phyloP scores from a whole-genome alignment of 2,329 filamentous ascomycete species.

The Bipolaris victoriae region DNA sequence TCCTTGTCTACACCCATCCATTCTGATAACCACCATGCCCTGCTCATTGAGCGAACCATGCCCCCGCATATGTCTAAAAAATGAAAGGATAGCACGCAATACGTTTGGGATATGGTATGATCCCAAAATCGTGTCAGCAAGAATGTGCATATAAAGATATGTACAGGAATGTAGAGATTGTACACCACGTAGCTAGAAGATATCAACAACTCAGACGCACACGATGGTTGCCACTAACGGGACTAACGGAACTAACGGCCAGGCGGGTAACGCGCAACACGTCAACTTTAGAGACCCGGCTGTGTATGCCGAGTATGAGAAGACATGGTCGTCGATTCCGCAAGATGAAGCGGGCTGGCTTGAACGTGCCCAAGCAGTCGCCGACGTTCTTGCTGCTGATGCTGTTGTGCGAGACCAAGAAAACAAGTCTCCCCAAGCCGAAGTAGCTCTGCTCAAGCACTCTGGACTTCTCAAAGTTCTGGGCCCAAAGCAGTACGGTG shows the following conservation, averaged over 20 bases:
- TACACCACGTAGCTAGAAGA: background rate
- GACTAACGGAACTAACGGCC: constrained; percentile 4
- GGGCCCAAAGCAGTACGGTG: constrained; percentile 58
- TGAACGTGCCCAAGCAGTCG: constrained; percentile 56
- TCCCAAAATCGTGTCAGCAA: background rate
- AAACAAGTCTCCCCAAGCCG: constrained; percentile 59
- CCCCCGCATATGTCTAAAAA: background rate
- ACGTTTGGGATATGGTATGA: background rate
- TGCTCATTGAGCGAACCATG: background rate
- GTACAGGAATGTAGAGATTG: background rate
- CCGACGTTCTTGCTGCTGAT: constrained; percentile 58
- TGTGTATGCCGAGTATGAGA: constrained; percentile 51
- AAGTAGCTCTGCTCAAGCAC: constrained; percentile 60
- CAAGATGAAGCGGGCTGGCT: constrained; percentile 55
- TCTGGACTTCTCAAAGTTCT: constrained; percentile 59
- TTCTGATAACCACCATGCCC: background rate
- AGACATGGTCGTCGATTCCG: constrained; percentile 49
- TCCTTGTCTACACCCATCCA: background rate
- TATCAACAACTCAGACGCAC: background rate
- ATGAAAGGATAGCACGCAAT: constrained; percentile 14
- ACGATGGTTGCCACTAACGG: constrained; percentile 21
- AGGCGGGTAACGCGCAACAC: constrained; percentile 20
- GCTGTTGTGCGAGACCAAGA: constrained; percentile 57
- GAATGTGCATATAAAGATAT: background rate
- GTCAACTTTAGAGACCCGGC: constrained; percentile 43